phyloP scores from a whole-genome alignment of 352 stramenopile genomes.

The Globisporangium polare region DNA sequence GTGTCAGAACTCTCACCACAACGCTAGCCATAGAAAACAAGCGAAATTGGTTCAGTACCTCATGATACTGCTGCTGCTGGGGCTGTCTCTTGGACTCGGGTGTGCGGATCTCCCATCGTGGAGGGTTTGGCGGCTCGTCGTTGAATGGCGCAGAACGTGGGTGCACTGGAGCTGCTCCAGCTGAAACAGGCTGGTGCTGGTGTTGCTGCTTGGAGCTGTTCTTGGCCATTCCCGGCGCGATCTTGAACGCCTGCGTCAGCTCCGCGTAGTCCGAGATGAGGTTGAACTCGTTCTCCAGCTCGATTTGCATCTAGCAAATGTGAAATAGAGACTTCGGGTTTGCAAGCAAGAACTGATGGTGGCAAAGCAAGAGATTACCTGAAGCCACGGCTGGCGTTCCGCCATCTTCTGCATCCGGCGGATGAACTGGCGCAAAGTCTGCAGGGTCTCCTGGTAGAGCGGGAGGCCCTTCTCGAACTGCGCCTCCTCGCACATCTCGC shows the following conservation, averaged over 20 bases:
- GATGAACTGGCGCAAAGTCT: conserved; percentile 57
- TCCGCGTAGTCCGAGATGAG: conserved; percentile 78
- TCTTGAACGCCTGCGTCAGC: conserved; percentile 62
- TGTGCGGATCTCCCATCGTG: conserved; percentile 55
- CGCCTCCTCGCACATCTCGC: conserved; percentile 56
- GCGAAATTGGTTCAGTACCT: neutral
- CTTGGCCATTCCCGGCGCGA: conserved; percentile 28
- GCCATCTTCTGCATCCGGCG: conserved; percentile 63
- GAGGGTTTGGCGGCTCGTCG: conserved; percentile 24
- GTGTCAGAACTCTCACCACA: no score
- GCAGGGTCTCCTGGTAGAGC: conserved; percentile 58
- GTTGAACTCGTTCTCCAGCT: conserved; percentile 77
- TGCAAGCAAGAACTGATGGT: neutral
- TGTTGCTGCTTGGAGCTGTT: conserved; percentile 22
- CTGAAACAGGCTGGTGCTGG: conserved; percentile 10
- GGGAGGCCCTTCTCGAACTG: conserved; percentile 62
- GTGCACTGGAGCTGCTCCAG: conserved; percentile 11
- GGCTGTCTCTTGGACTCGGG: conserved; percentile 26
- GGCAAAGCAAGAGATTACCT: conserved; percentile 13
- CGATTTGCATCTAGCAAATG: conserved; percentile 84
- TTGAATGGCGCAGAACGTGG: conserved; percentile 7
- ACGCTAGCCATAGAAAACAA: neutral
- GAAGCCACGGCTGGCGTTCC: conserved; percentile 77
- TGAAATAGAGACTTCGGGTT: no score
- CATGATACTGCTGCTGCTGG: conserved; percentile 10